These are phyloP conservation scores for Pseudocercospora macadamiae DNA, from an alignment of 2,329 filamentous ascomycete species.

Conservation along the genomic window DNA sequence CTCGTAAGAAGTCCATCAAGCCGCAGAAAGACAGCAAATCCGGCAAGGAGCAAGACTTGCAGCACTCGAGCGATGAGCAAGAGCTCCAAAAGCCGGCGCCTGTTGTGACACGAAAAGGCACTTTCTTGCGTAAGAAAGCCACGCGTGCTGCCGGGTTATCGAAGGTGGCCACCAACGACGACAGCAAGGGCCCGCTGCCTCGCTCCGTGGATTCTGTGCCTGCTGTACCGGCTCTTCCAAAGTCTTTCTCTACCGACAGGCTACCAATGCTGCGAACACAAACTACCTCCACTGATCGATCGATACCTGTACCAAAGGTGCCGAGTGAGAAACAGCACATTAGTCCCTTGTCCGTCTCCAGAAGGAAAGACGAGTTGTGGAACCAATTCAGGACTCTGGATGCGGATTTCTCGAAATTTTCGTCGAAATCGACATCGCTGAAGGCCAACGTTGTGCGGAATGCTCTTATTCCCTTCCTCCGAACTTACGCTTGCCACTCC, in stretches of 20 bases:
- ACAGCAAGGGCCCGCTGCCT: conserved; percentile 3
- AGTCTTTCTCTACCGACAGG: conserved; percentile 54
- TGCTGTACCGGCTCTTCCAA: conserved; percentile 46
- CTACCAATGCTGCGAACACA: conserved; percentile 44
- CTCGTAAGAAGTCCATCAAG: conserved; percentile 26
- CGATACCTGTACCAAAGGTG: conserved; percentile 48
- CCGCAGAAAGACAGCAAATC: conserved; percentile 17
- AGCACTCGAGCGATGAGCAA: conserved; percentile 22
- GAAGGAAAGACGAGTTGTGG: conserved; percentile 72
- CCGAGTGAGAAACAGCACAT: conserved; percentile 40
- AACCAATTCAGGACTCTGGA: conserved; percentile 69
- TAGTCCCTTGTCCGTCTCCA: conserved; percentile 36
- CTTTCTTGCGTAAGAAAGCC: conserved; percentile 27
- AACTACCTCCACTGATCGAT: conserved; percentile 38
- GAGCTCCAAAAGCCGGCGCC: conserved; percentile 17
- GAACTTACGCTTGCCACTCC: conserved; percentile 67
- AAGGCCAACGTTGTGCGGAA: conserved; percentile 76
- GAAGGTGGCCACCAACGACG: conserved; percentile 19
- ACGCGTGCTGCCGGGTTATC: conserved; percentile 17
- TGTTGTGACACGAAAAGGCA: conserved; percentile 22
- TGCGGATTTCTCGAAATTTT: conserved; percentile 72
- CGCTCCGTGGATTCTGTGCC: conserved; percentile 28
- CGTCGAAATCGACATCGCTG: conserved; percentile 70
- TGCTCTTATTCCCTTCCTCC: conserved; percentile 75
- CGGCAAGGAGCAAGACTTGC: conserved; percentile 16